These are phyloP conservation scores for Trichoderma sp. DNA, from an alignment of 2,329 filamentous ascomycete genomes.

Conservation along the genomic window DNA sequence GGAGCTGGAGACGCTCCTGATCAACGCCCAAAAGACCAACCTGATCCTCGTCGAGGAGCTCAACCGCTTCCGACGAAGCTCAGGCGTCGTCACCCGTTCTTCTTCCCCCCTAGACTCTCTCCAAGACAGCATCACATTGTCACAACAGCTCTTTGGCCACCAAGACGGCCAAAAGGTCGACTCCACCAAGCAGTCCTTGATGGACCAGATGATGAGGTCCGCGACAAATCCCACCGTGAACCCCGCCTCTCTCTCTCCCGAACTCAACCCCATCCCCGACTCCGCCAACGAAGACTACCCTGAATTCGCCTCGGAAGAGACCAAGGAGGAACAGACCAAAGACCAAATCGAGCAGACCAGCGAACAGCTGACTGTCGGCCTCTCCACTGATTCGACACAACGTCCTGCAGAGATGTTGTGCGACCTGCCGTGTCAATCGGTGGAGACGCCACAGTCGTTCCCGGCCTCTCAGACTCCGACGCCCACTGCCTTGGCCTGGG, in stretches of 20 bases:
- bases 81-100: slow-evolving; percentile 47
- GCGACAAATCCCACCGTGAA: slow-evolving; percentile 57
- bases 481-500: slow-evolving; percentile 48
- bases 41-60: slow-evolving; percentile 54
- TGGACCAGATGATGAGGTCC: slow-evolving; percentile 50
- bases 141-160: slow-evolving; percentile 61
- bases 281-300: slow-evolving; percentile 36
- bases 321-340: slow-evolving; percentile 21
- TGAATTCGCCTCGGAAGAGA: slow-evolving; percentile 30
- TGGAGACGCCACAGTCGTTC: slow-evolving; percentile 58
- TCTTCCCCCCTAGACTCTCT: slow-evolving; percentile 50
- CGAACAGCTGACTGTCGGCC: slow-evolving; percentile 38
- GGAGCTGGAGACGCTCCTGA: slow-evolving; percentile 67
- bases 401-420: slow-evolving; percentile 99
- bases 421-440: slow-evolving; percentile 99
- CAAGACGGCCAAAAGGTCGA: slow-evolving; percentile 45
- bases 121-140: slow-evolving; percentile 57
- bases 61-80: slow-evolving; percentile 51
- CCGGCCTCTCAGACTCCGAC: slow-evolving; percentile 48
- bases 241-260: slow-evolving; percentile 64
- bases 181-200: slow-evolving; percentile 39
- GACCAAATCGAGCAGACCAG: slow-evolving; percentile 27
- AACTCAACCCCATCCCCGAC: slow-evolving; percentile 55
- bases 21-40: slow-evolving; percentile 61
- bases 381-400: slow-evolving; percentile 94